Evolutionary conservation across 768 basidiomycete genomes (phyloP).

Genomic region (Asterophora lycoperdoides): DNA sequence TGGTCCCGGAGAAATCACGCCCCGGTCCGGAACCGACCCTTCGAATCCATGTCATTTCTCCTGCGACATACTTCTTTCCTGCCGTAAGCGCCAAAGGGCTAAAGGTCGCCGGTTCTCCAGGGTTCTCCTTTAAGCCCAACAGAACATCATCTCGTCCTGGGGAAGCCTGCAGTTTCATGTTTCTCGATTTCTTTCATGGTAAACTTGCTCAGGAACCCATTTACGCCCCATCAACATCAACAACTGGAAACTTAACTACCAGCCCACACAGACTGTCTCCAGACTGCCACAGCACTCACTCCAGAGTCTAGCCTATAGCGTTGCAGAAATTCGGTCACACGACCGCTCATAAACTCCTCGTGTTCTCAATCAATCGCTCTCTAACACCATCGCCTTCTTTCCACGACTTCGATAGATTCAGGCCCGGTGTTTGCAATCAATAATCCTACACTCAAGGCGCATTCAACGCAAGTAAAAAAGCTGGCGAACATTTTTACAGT

Average conservation of each 20-base stretch:
- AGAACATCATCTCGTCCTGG: no score
- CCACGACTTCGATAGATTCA: no score
- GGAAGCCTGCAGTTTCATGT: no score
- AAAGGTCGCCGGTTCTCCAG: no score
- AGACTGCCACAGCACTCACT: not conserved
- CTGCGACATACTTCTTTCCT: not conserved
- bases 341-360: not conserved
- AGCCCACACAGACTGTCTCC: not conserved
- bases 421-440: no score
- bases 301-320: not conserved
- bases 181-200: no score
- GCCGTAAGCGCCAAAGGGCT: not conserved
- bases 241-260: not conserved
- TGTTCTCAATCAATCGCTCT: no score
- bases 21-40: not conserved
- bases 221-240: not conserved
- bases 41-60: not conserved
- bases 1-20: constrained; percentile 11
- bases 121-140: no score
- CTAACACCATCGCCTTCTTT: no score
- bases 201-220: not conserved
- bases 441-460: not conserved
- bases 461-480: not conserved
- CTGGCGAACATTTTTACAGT: not conserved
- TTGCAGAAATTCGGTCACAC: constrained; percentile 1